phyloP scores from a whole-genome alignment of 768 basidiomycete genomes.

The Tylopilus subfusipes region DNA sequence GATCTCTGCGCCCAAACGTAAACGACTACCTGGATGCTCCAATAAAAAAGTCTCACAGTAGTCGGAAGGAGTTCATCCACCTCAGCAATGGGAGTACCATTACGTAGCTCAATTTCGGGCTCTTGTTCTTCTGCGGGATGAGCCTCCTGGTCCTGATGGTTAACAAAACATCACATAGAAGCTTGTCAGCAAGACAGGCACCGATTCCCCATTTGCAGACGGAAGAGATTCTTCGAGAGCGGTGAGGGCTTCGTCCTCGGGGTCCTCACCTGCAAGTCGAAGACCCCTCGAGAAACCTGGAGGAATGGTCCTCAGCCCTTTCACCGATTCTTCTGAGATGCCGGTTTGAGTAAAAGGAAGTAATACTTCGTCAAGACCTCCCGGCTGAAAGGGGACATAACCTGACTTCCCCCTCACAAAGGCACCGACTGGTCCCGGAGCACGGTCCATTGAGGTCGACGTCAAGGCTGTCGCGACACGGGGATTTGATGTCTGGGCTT shows the following conservation, averaged over 20 bases:
- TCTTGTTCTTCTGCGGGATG: conserved; percentile 22
- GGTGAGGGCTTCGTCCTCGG: conserved; percentile 42
- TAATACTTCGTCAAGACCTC: conserved; percentile 74
- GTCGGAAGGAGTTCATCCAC: conserved; percentile 80
- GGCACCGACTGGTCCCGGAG: conserved; percentile 70
- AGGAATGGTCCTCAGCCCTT: conserved; percentile 60
- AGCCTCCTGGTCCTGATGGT: conserved; percentile 18
- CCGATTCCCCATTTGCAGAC: conserved; percentile 14
- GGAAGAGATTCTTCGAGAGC: conserved; percentile 25
- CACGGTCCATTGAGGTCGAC: conserved; percentile 81
- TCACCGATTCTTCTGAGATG: conserved; percentile 37
- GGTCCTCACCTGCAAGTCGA: conserved; percentile 58
- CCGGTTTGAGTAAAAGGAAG: conserved; percentile 29
- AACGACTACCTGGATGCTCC: not conserved
- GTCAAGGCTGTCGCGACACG: conserved; percentile 67
- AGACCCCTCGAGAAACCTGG: conserved; percentile 84
- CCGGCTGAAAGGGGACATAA: conserved; percentile 91
- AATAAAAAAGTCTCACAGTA: conserved; percentile 33
- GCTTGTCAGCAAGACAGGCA: conserved; percentile 1
- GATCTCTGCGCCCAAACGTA: conserved; percentile 41
- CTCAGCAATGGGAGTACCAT: conserved; percentile 37
- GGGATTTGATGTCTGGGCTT: conserved; percentile 48
- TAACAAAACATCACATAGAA: conserved; percentile 10
- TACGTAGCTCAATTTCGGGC: conserved; percentile 17
- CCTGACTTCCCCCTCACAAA: conserved; percentile 95